phyloP scores from a whole-genome alignment of 495 filamentous ascomycete species.

The Sporormia fimetaria region DNA sequence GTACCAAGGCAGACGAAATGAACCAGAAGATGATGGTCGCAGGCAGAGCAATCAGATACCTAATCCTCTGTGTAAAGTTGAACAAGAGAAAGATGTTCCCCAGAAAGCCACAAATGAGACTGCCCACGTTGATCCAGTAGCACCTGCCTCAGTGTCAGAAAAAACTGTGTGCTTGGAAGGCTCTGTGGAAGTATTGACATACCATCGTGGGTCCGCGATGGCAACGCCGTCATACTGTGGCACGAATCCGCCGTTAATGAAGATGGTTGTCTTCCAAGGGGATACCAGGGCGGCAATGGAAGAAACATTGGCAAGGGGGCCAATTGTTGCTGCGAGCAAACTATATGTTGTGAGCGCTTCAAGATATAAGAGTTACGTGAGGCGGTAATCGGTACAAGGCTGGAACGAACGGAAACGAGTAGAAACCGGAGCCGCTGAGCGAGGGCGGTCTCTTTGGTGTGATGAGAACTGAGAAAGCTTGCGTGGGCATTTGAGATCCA shows the following conservation, averaged over 20 bases:
- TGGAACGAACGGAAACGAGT: neutral
- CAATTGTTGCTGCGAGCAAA: slow-evolving; percentile 57
- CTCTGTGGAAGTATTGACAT: neutral
- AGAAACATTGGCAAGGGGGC: slow-evolving; percentile 63
- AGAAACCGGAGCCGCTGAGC: too few species aligned
- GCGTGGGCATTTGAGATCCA: slow-evolving; percentile 38
- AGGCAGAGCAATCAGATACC: slow-evolving; percentile 67
- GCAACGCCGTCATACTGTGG: slow-evolving; percentile 35
- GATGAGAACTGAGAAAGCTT: too few species aligned
- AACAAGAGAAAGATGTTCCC: slow-evolving; percentile 64
- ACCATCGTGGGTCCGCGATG: slow-evolving; percentile 35
- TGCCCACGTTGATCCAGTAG: slow-evolving; percentile 49
- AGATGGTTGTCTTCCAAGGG: slow-evolving; percentile 44
- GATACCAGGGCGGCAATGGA: slow-evolving; percentile 63
- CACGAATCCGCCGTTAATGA: slow-evolving; percentile 32
- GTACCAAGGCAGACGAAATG: slow-evolving; percentile 52
- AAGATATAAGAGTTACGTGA: neutral
- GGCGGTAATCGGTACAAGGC: neutral
- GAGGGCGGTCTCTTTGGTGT: too few species aligned
- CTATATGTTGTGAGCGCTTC: slow-evolving; percentile 3
- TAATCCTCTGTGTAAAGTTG: slow-evolving; percentile 72
- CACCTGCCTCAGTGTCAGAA: slow-evolving; percentile 26
- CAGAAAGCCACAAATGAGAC: slow-evolving; percentile 52
- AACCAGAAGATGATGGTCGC: slow-evolving; percentile 59
- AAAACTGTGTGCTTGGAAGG: neutral